These are phyloP conservation scores for Chloris gayana DNA, from an alignment of 176 grass and related monocot species.

Conservation along the genomic window DNA sequence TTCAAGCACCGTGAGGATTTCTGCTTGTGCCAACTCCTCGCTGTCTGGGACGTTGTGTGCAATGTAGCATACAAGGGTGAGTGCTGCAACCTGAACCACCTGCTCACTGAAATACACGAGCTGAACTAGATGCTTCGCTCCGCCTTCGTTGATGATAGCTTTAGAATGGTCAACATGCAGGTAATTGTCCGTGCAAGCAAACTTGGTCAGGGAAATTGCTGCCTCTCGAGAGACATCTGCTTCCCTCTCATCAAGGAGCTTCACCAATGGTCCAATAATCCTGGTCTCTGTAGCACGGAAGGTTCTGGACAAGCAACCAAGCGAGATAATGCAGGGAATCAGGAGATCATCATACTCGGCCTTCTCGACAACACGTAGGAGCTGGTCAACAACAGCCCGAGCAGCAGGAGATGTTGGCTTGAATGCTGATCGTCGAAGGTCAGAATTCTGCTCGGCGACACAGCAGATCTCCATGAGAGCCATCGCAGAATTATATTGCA, in stretches of 20 bases:
- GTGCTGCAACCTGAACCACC: slow-evolving; percentile 70
- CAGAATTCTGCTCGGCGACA: slow-evolving; percentile 73
- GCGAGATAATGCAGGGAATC: slow-evolving; percentile 76
- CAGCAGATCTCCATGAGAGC: slow-evolving; percentile 94
- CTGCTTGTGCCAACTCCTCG: slow-evolving; percentile 87
- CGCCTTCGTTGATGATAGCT: slow-evolving; percentile 74
- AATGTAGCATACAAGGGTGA: slow-evolving; percentile 83
- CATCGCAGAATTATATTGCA: slow-evolving; percentile 91
- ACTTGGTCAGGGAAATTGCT: slow-evolving; percentile 69
- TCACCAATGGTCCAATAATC: slow-evolving; percentile 84
- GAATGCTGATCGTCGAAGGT: slow-evolving; percentile 80
- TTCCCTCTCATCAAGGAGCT: slow-evolving; percentile 90
- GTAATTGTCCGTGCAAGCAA: slow-evolving; percentile 74
- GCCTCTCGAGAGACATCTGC: slow-evolving; percentile 70
- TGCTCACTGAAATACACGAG: slow-evolving; percentile 93
- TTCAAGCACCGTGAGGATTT: slow-evolving; percentile 84
- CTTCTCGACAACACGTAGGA: slow-evolving; percentile 84
- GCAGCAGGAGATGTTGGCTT: slow-evolving; percentile 90
- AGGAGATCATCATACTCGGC: slow-evolving; percentile 87
- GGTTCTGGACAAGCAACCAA: slow-evolving; percentile 91
- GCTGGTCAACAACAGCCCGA: slow-evolving; percentile 89
- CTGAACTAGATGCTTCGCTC: slow-evolving; percentile 90
- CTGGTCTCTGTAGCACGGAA: slow-evolving; percentile 95
- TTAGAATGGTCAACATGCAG: slow-evolving; percentile 89
- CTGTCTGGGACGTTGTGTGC: slow-evolving; percentile 85